A percentile compares a stretch with the other conserved stretches of the same genome.
These are phyloP conservation scores for Geranomyces michiganensis DNA, from an alignment of 192 early-diverging fungal species.

Conservation along the genomic window DNA sequence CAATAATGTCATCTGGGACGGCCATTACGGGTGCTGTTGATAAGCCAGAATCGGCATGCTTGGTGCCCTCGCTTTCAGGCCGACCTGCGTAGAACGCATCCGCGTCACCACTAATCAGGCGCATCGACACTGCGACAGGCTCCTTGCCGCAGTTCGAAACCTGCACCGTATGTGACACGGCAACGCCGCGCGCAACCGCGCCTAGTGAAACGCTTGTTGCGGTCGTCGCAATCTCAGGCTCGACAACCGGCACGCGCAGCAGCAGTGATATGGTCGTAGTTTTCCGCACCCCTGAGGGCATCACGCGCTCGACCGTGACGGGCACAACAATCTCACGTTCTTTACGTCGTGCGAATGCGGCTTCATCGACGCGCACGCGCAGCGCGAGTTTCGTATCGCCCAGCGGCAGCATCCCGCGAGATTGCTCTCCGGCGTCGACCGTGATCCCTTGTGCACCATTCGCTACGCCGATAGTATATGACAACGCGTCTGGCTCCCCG, in stretches of 20 bases:
- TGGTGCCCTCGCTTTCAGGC: too few relatives aligned
- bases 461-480: background rate
- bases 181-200: conserved; percentile 2
- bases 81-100: background rate
- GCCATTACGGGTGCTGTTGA: background rate
- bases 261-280: background rate
- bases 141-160: background rate
- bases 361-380: background rate
- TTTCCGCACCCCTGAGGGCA: background rate
- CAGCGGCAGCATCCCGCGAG: background rate
- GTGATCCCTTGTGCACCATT: background rate
- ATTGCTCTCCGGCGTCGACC: background rate
- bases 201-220: background rate
- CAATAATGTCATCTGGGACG: background rate
- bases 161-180: background rate
- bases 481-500: background rate
- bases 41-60: too few relatives aligned
- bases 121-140: background rate
- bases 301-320: background rate
- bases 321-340: background rate
- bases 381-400: background rate
- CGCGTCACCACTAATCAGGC: background rate
- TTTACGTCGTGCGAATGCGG: background rate
- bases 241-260: background rate
- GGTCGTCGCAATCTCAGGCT: conserved; percentile 2